These are phyloP conservation scores for Neonectria magnoliae DNA, from an alignment of 2,329 filamentous ascomycete species.

Conservation along the genomic window DNA sequence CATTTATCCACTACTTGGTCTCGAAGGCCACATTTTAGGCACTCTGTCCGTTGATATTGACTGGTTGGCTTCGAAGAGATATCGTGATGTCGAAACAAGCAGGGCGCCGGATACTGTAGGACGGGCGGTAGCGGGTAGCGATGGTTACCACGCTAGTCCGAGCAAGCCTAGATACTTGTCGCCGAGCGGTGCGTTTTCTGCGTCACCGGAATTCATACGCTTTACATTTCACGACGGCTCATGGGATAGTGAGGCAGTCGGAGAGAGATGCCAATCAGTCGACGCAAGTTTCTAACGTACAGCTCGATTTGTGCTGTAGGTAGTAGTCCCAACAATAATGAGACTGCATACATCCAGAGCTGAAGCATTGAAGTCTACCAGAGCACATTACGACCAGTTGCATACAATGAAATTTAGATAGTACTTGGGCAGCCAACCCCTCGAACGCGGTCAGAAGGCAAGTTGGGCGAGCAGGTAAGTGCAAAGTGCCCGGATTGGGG, in stretches of 20 bases:
- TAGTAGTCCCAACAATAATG: neutral
- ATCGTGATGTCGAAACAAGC: neutral
- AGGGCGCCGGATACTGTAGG: no score
- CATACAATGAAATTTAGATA: no score
- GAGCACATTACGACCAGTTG: no score
- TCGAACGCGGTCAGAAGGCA: neutral
- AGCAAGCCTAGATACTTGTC: neutral
- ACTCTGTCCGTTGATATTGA: no score
- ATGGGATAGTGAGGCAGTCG: neutral
- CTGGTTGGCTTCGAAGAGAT: neutral
- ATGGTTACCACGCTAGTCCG: neutral
- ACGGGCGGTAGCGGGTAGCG: no score
- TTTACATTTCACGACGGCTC: neutral
- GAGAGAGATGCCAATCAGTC: neutral
- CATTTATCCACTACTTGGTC: conserved; percentile 2
- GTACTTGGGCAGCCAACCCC: no score
- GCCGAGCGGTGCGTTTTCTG: neutral
- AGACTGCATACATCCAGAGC: neutral
- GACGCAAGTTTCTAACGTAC: neutral
- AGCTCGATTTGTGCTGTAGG: neutral
- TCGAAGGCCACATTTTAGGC: neutral
- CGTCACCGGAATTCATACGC: conserved; percentile 4
- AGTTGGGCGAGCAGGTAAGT: no score
- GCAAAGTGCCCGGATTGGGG: no score
- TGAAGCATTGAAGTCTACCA: neutral